These are phyloP conservation scores for Haberlea rhodopensis DNA, from an alignment of 257 asterid species.

Conservation along the genomic window DNA sequence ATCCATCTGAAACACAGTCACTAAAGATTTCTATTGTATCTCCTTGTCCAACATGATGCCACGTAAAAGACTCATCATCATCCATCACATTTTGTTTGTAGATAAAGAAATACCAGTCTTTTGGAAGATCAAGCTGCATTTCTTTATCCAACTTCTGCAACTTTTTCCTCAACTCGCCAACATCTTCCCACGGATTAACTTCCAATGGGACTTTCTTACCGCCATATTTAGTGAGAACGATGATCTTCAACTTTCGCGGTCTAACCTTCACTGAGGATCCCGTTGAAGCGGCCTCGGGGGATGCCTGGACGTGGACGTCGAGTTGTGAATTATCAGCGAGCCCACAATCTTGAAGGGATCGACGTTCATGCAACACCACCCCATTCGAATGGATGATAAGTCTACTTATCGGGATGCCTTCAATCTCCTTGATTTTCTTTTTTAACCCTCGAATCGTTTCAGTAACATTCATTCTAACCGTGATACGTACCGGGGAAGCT, in stretches of 20 bases:
- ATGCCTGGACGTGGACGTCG: constrained; percentile 28
- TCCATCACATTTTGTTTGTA: constrained; percentile 67
- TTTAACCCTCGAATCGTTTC: constrained; percentile 41
- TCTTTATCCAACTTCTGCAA: constrained; percentile 38
- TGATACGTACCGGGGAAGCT: constrained; percentile 15
- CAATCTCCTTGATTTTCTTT: constrained; percentile 48
- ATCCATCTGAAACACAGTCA: constrained; percentile 63
- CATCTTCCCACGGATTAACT: constrained; percentile 42
- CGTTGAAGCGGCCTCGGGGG: constrained; percentile 22
- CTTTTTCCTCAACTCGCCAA: constrained; percentile 48
- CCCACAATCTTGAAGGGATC: constrained; percentile 33
- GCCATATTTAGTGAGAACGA: constrained; percentile 33
- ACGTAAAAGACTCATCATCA: constrained; percentile 61
- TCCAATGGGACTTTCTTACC: constrained; percentile 46
- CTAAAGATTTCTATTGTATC: constrained; percentile 61
- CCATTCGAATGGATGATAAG: constrained; percentile 39
- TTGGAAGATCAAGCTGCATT: constrained; percentile 45
- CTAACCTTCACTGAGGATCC: constrained; percentile 22
- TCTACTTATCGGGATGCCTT: constrained; percentile 28
- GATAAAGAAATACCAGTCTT: constrained; percentile 63
- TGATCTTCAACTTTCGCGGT: constrained; percentile 33
- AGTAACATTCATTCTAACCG: constrained; percentile 34
- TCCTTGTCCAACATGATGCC: constrained; percentile 64
- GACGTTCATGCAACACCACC: constrained; percentile 40
- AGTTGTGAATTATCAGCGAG: constrained; percentile 39